These are phyloP conservation scores for Macrophomina phaseolina DNA, from an alignment of 2,329 filamentous ascomycete genomes.

Conservation along the genomic window DNA sequence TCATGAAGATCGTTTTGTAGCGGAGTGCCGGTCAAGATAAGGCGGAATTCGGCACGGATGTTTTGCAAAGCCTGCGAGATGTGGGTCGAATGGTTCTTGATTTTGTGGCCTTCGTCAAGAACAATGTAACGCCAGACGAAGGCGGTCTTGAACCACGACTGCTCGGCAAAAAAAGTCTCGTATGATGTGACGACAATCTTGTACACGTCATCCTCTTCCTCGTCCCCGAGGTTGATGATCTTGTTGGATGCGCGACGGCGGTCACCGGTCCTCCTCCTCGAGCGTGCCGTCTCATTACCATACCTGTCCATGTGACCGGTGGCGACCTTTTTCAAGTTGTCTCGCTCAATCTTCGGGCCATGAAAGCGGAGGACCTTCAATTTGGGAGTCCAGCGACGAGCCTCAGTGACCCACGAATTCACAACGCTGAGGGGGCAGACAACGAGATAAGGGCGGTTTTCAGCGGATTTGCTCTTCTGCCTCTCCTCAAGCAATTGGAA, in stretches of 20 bases:
- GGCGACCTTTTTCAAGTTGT: constrained; percentile 65
- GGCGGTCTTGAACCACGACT: constrained; percentile 86
- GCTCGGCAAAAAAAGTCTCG: constrained; percentile 98
- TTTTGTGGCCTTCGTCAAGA: constrained; percentile 97
- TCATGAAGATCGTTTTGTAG: constrained; percentile 65
- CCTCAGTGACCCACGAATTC: constrained; percentile 97
- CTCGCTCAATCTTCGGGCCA: constrained; percentile 82
- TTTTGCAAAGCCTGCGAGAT: constrained; percentile 51
- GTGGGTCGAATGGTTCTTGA: constrained; percentile 77
- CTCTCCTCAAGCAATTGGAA: constrained; percentile 95
- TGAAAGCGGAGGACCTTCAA: constrained; percentile 92
- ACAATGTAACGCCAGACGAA: constrained; percentile 99
- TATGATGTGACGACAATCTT: constrained; percentile 88
- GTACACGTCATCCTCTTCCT: constrained; percentile 34
- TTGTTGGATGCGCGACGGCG: constrained; percentile 69
- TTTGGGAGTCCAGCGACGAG: constrained; percentile 94
- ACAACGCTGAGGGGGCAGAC: constrained; percentile 96
- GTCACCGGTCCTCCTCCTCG: constrained; percentile 85
- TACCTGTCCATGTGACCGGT: constrained; percentile 53
- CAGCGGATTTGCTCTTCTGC: constrained; percentile 65
- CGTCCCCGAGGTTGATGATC: constrained; percentile 31
- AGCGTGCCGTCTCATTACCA: constrained; percentile 65
- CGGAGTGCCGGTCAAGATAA: constrained; percentile 62
- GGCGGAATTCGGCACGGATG: constrained; percentile 54
- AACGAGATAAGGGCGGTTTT: constrained; percentile 90